Evolutionary conservation across 2,329 filamentous ascomycete species (phyloP), one percentile per base, ranked within the genome.

Genomic region (Podosphaera fusca): DNA sequence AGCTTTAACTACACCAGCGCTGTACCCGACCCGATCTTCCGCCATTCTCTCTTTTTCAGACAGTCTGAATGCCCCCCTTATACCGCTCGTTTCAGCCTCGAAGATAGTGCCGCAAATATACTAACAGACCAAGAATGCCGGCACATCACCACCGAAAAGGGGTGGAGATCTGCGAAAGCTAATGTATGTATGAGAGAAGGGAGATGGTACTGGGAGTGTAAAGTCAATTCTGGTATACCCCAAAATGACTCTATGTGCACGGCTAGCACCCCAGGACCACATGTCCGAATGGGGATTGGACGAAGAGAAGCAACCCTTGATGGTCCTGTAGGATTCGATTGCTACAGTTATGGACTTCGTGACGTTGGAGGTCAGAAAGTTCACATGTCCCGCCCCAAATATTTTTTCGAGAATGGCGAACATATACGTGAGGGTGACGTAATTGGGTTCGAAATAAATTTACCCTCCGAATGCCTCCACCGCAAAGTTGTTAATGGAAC

Each of bases 121-220:
- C 85, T 84, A 66, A 87, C 95, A 66, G 84, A 88, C 65, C 78
- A 79, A 60, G 76, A 79, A 42, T 88, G 83, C 6, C 79, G 77
- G 29, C 81, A 87, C 54, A 80, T 95, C 56, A 94, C 86, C 0
- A 94, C 92, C 12, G 82, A 90, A 63, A 94, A 94, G 69, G 89
- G 92, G 7, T 95, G 92, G 75, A 79, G 94, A 59, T 92, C 90
- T 75, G 84, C 85, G 1, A 80, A 90, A 45, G 88, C 87, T 10
- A 98, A 98, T 64, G 84, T 96, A 0, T 87, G 85, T 31, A 85
- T 89, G 3, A 77, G 92, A 51, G 86, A 96, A 69, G 92, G 92
- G 0, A 79, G 85, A 36, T 87, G 87, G 74, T 98, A 94, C 69
- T 98, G 88, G 75, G 92, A 98, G 70, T 88, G 90, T 69, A 89